Conservation (phyloP, 768 basidiomycete species). For the Cyclocybe cylindracea region DNA sequence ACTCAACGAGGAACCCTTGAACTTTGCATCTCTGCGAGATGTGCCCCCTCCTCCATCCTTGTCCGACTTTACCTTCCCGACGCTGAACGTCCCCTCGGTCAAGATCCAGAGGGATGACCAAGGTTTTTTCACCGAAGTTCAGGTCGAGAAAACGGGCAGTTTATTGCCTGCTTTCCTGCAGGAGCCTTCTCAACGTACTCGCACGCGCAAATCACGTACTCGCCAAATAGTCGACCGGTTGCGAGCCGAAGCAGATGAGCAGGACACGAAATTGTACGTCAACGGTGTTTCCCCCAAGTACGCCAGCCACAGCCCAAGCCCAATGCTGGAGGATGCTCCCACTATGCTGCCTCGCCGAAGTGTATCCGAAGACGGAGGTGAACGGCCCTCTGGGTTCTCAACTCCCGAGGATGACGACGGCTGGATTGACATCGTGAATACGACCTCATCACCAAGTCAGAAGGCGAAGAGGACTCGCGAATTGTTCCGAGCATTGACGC, state of each 20-base stretch:
- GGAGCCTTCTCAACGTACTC: slow-evolving; percentile 36
- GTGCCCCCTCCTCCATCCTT: slow-evolving; percentile 19
- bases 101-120: slow-evolving; percentile 55
- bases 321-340: slow-evolving; percentile 29
- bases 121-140: slow-evolving; percentile 49
- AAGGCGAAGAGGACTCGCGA: slow-evolving; percentile 44
- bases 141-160: slow-evolving; percentile 26
- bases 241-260: slow-evolving; percentile 34
- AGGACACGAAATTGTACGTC: slow-evolving; percentile 7
- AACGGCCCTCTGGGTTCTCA: slow-evolving; percentile 27
- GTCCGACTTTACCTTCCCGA: slow-evolving; percentile 49
- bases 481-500: slow-evolving; percentile 41
- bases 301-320: slow-evolving; percentile 35
- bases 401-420: slow-evolving; percentile 47
- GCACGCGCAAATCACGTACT: slow-evolving; percentile 51
- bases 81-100: slow-evolving; percentile 40
- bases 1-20: slow-evolving; percentile 22
- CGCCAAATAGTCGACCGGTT: slow-evolving; percentile 60
- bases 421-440: slow-evolving; percentile 40
- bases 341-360: slow-evolving; percentile 34
- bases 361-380: slow-evolving; percentile 41
- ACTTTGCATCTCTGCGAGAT: slow-evolving; percentile 22
- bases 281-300: slow-evolving; percentile 20
- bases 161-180: slow-evolving; percentile 53
- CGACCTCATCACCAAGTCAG: slow-evolving; percentile 19